phyloP scores from a whole-genome alignment of 768 basidiomycete genomes.

The Lentinus tigrinus region DNA sequence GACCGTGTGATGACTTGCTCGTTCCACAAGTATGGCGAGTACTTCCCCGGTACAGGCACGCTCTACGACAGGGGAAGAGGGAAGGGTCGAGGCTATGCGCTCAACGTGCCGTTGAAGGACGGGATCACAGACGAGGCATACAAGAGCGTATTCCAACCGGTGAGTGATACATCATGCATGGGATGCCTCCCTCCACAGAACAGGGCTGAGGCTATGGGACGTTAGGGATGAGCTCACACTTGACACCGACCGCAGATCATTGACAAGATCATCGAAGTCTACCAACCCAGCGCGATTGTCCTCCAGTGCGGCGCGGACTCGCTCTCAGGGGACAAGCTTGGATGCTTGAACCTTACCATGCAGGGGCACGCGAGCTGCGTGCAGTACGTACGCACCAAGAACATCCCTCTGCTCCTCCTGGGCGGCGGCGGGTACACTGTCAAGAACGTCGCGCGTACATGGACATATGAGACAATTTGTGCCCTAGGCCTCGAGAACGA shows the following conservation, averaged over 20 bases:
- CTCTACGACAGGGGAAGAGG: slow-evolving; percentile 84
- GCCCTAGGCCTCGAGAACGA: slow-evolving; percentile 86
- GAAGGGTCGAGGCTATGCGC: slow-evolving; percentile 81
- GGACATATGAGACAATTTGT: slow-evolving; percentile 97
- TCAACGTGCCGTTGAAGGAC: slow-evolving; percentile 93
- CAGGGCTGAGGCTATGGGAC: slow-evolving; percentile 17
- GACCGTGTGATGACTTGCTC: slow-evolving; percentile 97
- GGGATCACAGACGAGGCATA: slow-evolving; percentile 91
- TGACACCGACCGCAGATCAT: slow-evolving; percentile 56
- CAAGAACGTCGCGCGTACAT: slow-evolving; percentile 91
- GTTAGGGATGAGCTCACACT: slow-evolving; percentile 9
- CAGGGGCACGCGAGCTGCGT: slow-evolving; percentile 93
- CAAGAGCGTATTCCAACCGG: slow-evolving; percentile 87
- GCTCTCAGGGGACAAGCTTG: slow-evolving; percentile 90
- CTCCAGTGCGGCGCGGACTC: slow-evolving; percentile 98
- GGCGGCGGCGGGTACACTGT: slow-evolving; percentile 98
- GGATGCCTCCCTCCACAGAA: not conserved
- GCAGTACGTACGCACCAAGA: slow-evolving; percentile 76
- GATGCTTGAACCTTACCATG: slow-evolving; percentile 96
- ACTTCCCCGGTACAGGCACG: slow-evolving; percentile 87
- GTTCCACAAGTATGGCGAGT: slow-evolving; percentile 97
- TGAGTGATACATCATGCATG: slow-evolving; percentile 36
- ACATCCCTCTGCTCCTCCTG: slow-evolving; percentile 84
- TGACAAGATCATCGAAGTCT: slow-evolving; percentile 82
- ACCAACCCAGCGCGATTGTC: slow-evolving; percentile 82